These are phyloP conservation scores for Kwoniella europaea DNA, from an alignment of 768 basidiomycete genomes.

Conservation along the genomic window DNA sequence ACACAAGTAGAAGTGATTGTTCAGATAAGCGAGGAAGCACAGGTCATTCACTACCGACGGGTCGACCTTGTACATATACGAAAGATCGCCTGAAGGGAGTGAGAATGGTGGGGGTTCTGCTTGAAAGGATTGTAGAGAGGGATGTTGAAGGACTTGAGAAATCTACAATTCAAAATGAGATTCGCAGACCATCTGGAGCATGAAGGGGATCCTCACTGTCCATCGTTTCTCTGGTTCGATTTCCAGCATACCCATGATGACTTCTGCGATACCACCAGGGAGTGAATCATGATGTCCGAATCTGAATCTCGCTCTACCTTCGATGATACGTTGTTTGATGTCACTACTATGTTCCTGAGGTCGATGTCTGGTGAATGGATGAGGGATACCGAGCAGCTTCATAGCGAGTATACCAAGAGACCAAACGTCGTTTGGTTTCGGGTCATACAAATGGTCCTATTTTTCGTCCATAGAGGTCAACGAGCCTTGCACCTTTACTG, in stretches of 20 bases:
- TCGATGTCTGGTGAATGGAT: constrained; percentile 38
- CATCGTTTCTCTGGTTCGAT: constrained; percentile 38
- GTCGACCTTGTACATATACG: constrained; percentile 15
- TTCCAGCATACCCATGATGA: constrained; percentile 47
- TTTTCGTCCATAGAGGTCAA: too few species aligned
- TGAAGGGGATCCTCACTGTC: constrained; percentile 40
- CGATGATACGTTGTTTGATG: constrained; percentile 38
- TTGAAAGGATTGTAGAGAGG: constrained; percentile 31
- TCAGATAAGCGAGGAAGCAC: constrained; percentile 38
- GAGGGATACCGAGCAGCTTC: constrained; percentile 41
- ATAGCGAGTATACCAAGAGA: constrained; percentile 51
- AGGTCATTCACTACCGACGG: constrained; percentile 33
- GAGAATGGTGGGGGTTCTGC: constrained; percentile 27
- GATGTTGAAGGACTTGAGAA: constrained; percentile 47
- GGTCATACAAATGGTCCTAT: constrained; percentile 42
- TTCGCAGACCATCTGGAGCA: background rate
- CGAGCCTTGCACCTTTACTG: too few species aligned
- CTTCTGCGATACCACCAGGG: constrained; percentile 31
- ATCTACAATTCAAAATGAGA: constrained; percentile 34
- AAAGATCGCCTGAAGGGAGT: constrained; percentile 23
- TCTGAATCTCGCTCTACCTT: constrained; percentile 15
- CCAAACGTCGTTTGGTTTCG: constrained; percentile 52
- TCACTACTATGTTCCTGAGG: constrained; percentile 36
- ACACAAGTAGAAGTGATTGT: constrained; percentile 33
- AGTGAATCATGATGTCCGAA: background rate